Conservation (phyloP, 2,329 filamentous ascomycete species). For the Basipetospora chlamydospora region DNA sequence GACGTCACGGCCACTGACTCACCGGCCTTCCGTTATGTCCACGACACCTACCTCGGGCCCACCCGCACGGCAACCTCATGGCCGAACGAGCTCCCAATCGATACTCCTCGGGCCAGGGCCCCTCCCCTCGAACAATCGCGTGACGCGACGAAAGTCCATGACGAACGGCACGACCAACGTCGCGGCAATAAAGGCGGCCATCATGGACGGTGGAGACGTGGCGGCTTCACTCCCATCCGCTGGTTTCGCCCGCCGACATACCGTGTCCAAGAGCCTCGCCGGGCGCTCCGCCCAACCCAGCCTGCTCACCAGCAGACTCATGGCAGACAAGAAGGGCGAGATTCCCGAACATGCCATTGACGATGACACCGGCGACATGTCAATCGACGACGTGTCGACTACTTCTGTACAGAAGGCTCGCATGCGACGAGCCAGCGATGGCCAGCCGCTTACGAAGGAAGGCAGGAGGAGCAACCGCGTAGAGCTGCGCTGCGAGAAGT, state of each 20-base stretch:
- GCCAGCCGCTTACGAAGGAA: conserved; percentile 66
- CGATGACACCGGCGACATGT: conserved; percentile 48
- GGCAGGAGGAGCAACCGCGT: conserved; percentile 66
- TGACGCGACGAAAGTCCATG: conserved; percentile 78
- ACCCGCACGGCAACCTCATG: conserved; percentile 38
- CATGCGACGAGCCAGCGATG: conserved; percentile 62
- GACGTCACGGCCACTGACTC: conserved; percentile 44
- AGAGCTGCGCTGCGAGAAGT: conserved; percentile 92
- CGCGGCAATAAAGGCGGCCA: conserved; percentile 51
- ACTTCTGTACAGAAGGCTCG: conserved; percentile 31
- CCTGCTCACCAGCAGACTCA: conserved; percentile 43
- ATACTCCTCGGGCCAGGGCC: conserved; percentile 50
- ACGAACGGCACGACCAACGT: conserved; percentile 54
- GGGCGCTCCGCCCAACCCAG: conserved; percentile 22
- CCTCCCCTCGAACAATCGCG: conserved; percentile 53
- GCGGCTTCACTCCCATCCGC: conserved; percentile 8
- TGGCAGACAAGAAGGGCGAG: conserved; percentile 33
- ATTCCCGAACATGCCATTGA: conserved; percentile 50
- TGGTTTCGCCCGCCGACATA: conserved; percentile 9
- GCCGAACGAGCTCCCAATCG: conserved; percentile 61
- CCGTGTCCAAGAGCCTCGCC: conserved; percentile 23
- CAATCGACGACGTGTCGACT: conserved; percentile 36
- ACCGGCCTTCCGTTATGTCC: conserved; percentile 37
- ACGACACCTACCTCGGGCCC: conserved; percentile 36
- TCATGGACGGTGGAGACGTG: conserved; percentile 33